A percentile compares a stretch with the other conserved stretches of the same genome.
phyloP scores from a whole-genome alignment of 495 filamentous ascomycete species.

The Lophiostoma macrostomum region DNA sequence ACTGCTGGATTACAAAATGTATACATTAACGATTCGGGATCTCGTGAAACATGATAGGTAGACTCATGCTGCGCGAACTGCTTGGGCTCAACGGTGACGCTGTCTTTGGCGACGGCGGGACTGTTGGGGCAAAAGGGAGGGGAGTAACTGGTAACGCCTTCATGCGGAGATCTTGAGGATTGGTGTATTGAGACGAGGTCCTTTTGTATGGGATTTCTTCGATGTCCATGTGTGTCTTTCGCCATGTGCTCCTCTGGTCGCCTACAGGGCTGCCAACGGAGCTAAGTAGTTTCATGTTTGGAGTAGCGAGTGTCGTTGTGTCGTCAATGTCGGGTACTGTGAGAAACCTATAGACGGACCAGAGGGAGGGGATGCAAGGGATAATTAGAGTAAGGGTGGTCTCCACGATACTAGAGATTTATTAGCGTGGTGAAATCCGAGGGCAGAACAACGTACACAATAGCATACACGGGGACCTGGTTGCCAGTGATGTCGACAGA shows the following conservation, averaged over 20 bases:
- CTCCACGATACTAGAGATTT: conserved; percentile 5
- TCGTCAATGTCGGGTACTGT: conserved; percentile 17
- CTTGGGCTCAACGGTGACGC: conserved; percentile 6
- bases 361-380: conserved; percentile 17
- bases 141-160: conserved; percentile 24
- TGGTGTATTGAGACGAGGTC: background rate
- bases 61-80: conserved; percentile 10
- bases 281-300: conserved; percentile 8
- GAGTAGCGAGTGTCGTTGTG: conserved; percentile 12
- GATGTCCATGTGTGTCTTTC: conserved; percentile 23
- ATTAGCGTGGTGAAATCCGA: background rate
- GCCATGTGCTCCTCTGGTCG: conserved; percentile 14
- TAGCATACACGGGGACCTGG: conserved; percentile 21
- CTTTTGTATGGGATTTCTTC: conserved; percentile 21
- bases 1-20: background rate
- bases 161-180: conserved; percentile 7
- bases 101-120: background rate
- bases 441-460: background rate
- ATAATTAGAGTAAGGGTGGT: conserved; percentile 18
- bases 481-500: conserved; percentile 18
- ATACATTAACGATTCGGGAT: background rate
- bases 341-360: conserved; percentile 3
- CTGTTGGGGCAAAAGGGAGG: background rate
- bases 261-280: conserved; percentile 3
- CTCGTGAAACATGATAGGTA: too few relatives aligned